phyloP scores from a whole-genome alignment of 2,329 filamentous ascomycete genomes.

The Fusarium albosuccineum region DNA sequence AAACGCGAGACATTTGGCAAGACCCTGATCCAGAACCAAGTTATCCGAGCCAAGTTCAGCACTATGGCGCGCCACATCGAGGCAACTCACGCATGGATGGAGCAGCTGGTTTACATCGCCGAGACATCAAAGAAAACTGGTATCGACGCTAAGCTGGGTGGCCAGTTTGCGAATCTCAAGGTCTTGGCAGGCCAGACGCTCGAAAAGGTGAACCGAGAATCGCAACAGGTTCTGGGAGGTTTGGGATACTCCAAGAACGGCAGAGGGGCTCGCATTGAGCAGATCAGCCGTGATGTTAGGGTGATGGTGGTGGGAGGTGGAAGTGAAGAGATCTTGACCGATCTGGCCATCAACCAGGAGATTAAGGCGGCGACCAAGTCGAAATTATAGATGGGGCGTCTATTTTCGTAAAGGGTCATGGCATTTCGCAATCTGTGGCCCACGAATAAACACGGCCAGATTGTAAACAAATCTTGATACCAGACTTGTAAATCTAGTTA shows the following conservation, averaged over 20 bases:
- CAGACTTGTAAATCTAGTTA: too few species aligned
- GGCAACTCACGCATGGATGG: conserved; percentile 46
- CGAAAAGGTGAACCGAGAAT: conserved; percentile 51
- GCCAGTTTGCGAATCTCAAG: background rate
- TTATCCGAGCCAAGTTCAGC: conserved; percentile 70
- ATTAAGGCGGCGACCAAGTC: conserved; percentile 25
- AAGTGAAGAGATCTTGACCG: conserved; percentile 67
- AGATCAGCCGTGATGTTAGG: conserved; percentile 65
- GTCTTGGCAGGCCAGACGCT: background rate
- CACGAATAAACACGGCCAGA: too few species aligned
- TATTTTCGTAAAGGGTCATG: background rate
- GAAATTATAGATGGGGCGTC: background rate
- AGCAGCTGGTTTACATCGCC: conserved; percentile 27
- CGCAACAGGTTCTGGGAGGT: conserved; percentile 67
- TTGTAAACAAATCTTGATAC: too few species aligned
- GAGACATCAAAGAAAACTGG: background rate
- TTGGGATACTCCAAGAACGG: conserved; percentile 64
- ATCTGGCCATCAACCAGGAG: conserved; percentile 65
- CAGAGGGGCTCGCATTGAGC: conserved; percentile 63
- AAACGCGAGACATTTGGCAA: conserved; percentile 69
- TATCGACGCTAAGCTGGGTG: background rate
- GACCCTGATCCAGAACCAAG: conserved; percentile 68
- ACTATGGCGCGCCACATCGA: conserved; percentile 70
- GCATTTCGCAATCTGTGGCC: background rate
- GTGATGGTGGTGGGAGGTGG: conserved; percentile 65